Evolutionary conservation across 805 yeast species (phyloP).

Genomic region (Torulaspora gathmanii): DNA sequence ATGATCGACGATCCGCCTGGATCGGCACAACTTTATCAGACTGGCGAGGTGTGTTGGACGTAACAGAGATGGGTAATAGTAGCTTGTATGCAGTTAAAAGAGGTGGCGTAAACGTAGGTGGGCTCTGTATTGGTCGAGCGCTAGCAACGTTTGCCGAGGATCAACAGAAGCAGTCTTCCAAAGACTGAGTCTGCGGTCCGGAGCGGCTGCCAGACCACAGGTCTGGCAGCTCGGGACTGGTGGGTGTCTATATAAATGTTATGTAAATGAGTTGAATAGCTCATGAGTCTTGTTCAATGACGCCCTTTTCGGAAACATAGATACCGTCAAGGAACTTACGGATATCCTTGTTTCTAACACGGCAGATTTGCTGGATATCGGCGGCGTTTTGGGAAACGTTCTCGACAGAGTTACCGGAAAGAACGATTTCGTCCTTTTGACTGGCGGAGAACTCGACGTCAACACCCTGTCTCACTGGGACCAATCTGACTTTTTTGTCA

Average conservation of each 20-base stretch:
- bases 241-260: neutral
- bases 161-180: neutral
- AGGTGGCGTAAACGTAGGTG: conserved; percentile 17
- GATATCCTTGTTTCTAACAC: conserved; percentile 99
- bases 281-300: conserved; percentile 50
- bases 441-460: conserved; percentile 69
- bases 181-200: neutral
- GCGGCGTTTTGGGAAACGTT: conserved; percentile 16
- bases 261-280: neutral
- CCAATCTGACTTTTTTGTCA: conserved; percentile 93
- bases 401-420: conserved; percentile 55
- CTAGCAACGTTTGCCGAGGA: conserved; percentile 25
- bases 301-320: conserved; percentile 95
- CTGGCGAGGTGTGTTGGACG: neutral
- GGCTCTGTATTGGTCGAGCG: conserved; percentile 30
- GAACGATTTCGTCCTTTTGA: conserved; percentile 91
- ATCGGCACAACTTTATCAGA: conserved; percentile 1
- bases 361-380: conserved; percentile 85
- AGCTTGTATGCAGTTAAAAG: neutral
- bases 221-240: neutral
- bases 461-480: conserved; percentile 87
- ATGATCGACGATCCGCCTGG: conserved; percentile 1
- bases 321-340: conserved; percentile 99
- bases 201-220: too few relatives aligned
- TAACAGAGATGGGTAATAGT: neutral